Base-by-base conservation (phyloP, 306 rosid genomes). In the Prunus davidiana region DNA sequence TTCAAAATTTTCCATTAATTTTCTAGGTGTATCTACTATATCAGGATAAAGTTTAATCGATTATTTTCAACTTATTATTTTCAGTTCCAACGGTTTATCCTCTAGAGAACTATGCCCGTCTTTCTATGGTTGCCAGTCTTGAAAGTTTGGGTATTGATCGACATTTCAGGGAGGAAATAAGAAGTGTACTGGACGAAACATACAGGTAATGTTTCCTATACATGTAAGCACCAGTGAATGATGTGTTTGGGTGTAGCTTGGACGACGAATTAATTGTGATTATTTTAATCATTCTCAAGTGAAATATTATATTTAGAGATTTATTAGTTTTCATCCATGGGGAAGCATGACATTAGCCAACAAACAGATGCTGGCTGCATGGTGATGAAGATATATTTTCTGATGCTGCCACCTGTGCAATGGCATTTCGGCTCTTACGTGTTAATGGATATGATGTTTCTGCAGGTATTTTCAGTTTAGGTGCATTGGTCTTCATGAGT, bases 41-140 rank as follows among this genome's bases (percentile, higher is more conserved):
- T 49, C 22, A 30, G 24, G 46, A 64, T 66, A 14, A 7, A 63
- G 61, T 18, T 69, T 78, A 52, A 82, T 64, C 61, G 47, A 27
- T 46, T 32, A 67, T 64, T 79, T 24, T 71, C 3, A 13, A 32
- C 43, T 24, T 34, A 38, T 16, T 15, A 5, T 69, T 46, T 45
- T 57, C 94, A 94, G 98, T 89, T 86, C 97, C 98, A 16, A 79
- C 91, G 0, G 83, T 88, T 76, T 89, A 87, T 82, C 97, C 97
- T 72, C 82, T 90, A 64, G 92, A 92, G 64, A 83, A 79, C 46
- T 85, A 86, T 85, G 89, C 87, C 46, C 89, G 85, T 72, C 89
- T 94, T 66, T 84, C 41, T n/a, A 87, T 92, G 98, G 82, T 89
- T 30, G 94, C 88, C 74, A 84, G 58, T 81, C 95, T 94, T 67